Percentiles rank a stretch among this genome's conserved stretches.
These are phyloP conservation scores for Poteriospumella lacustris DNA, from an alignment of 108 stramenopile species.

Conservation along the genomic window DNA sequence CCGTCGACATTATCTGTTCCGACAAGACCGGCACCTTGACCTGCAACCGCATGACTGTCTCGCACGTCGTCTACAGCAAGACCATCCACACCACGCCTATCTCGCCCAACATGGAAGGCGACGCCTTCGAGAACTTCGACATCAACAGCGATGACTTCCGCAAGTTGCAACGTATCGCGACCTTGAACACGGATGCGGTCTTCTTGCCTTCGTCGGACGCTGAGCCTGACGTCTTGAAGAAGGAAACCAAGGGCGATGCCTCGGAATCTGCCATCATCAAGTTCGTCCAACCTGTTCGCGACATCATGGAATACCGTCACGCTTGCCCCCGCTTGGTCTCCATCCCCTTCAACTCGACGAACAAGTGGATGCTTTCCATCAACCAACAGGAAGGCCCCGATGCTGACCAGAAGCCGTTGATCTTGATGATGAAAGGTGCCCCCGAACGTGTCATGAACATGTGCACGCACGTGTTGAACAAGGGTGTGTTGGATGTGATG, in stretches of 20 bases:
- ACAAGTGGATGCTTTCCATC: slow-evolving; percentile 62
- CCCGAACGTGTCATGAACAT: slow-evolving; percentile 75
- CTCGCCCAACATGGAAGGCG: too few relatives aligned
- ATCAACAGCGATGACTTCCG: too few relatives aligned
- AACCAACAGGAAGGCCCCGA: too few relatives aligned
- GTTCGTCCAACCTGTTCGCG: slow-evolving; percentile 45
- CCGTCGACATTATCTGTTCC: slow-evolving; percentile 52
- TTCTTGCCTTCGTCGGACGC: too few relatives aligned
- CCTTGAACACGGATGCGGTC: too few relatives aligned
- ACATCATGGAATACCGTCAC: slow-evolving; percentile 40
- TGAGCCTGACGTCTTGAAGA: too few relatives aligned
- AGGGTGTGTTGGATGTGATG: slow-evolving; percentile 53
- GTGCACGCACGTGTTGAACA: slow-evolving; percentile 57
- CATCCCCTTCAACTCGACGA: slow-evolving; percentile 73
- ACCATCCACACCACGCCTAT: too few relatives aligned
- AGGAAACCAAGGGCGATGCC: slow-evolving; percentile 57
- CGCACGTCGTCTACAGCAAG: too few relatives aligned
- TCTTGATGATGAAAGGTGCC: slow-evolving; percentile 85
- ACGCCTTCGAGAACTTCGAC: too few relatives aligned
- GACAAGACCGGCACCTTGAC: slow-evolving; percentile 68
- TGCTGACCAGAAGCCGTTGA: slow-evolving; percentile 37
- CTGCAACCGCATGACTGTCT: slow-evolving; percentile 69
- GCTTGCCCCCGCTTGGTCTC: slow-evolving; percentile 40
- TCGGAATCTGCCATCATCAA: slow-evolving; percentile 63
- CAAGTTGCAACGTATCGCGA: too few relatives aligned